phyloP scores from a whole-genome alignment of 1,284 basidiomycete genomes.

The Pyrrhoderma lamaoense region DNA sequence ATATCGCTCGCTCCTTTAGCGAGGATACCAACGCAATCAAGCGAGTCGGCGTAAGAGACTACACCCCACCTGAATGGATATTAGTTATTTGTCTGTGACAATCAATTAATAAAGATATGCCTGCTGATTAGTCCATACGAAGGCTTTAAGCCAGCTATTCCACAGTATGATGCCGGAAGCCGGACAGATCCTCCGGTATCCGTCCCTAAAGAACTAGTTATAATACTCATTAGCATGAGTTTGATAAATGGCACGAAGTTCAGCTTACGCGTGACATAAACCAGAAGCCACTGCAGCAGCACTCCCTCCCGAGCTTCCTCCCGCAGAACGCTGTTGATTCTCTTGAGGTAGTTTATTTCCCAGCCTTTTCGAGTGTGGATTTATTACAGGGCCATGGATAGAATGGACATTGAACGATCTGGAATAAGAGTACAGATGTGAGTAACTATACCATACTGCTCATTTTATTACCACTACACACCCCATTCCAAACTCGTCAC shows the following conservation, averaged over 20 bases:
- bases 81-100: not conserved
- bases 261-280: slow-evolving; percentile 69
- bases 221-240: slow-evolving; percentile 1
- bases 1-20: slow-evolving; percentile 47
- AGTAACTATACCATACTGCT: not conserved
- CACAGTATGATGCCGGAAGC: slow-evolving; percentile 91
- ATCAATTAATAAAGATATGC: slow-evolving; percentile 33
- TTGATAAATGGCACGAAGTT: not conserved
- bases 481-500: slow-evolving; percentile 99
- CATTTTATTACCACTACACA: slow-evolving; percentile 29
- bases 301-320: slow-evolving; percentile 80
- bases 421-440: slow-evolving; percentile 15
- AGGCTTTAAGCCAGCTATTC: slow-evolving; percentile 88
- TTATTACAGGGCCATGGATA: slow-evolving; percentile 68
- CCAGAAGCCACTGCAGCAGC: slow-evolving; percentile 76
- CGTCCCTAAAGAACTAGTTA: slow-evolving; percentile 74
- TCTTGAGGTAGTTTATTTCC: slow-evolving; percentile 22
- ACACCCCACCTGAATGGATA: slow-evolving; percentile 70
- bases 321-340: slow-evolving; percentile 56
- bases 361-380: slow-evolving; percentile 45
- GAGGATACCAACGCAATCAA: slow-evolving; percentile 91
- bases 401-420: slow-evolving; percentile 74
- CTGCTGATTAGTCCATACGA: slow-evolving; percentile 90
- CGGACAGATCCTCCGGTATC: slow-evolving; percentile 95
- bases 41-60: slow-evolving; percentile 87